phyloP scores from a whole-genome alignment of 2,329 filamentous ascomycete genomes.

The Fusarium nanum region DNA sequence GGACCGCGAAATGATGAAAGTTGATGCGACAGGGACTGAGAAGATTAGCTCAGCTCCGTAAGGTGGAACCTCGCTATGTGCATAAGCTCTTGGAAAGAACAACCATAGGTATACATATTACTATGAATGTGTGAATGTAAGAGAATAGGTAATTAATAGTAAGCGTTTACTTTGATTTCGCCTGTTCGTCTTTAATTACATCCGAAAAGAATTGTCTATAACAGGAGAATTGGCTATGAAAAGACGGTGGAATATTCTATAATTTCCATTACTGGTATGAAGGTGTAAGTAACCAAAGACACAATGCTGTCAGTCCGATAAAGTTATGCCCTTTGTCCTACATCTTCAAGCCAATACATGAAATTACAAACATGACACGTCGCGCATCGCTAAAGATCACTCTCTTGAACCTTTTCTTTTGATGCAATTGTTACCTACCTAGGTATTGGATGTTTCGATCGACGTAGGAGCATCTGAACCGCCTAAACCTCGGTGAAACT shows the following conservation, averaged over 20 bases:
- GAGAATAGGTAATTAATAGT: not conserved
- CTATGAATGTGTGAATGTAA: not conserved
- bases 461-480: not conserved
- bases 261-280: not conserved
- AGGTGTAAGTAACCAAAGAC: not conserved
- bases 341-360: not conserved
- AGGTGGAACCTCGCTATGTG: slow-evolving; percentile 21
- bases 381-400: not conserved
- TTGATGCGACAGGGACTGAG: slow-evolving; percentile 22
- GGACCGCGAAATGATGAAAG: slow-evolving; percentile 17
- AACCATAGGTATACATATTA: not conserved
- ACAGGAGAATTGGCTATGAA: not conserved
- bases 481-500: slow-evolving; percentile 29
- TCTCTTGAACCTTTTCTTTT: not conserved
- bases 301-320: not conserved
- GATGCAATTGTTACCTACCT: not conserved
- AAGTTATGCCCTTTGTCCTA: not conserved
- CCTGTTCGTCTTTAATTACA: too few species aligned
- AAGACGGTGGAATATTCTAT: not conserved
- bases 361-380: not conserved
- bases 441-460: not conserved
- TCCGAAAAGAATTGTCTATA: not conserved
- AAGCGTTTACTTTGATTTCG: not conserved
- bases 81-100: slow-evolving; percentile 1
- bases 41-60: not conserved